Conservation (phyloP, 129 eudicot genomes). For the Pittosporum tobira region DNA sequence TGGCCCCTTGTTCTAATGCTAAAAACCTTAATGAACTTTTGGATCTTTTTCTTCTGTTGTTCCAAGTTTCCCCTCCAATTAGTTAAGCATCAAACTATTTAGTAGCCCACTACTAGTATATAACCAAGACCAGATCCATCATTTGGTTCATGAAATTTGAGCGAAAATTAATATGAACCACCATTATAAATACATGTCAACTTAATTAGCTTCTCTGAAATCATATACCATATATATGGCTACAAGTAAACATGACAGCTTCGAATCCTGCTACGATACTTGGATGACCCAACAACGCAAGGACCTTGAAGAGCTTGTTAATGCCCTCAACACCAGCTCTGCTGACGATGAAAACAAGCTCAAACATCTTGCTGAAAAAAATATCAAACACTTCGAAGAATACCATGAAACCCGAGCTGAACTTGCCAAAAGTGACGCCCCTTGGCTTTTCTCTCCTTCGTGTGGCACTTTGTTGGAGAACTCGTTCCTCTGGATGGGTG, state of each 20-base stretch:
- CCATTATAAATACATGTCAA: too few species aligned
- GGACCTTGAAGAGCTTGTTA: slow-evolving; percentile 34
- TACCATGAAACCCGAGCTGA: slow-evolving; percentile 20
- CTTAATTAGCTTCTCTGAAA: too few species aligned
- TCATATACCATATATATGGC: neutral
- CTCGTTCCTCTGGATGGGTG: slow-evolving; percentile 39
- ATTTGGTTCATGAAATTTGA: too few species aligned
- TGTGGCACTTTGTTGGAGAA: slow-evolving; percentile 40
- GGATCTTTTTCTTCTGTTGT: too few species aligned
- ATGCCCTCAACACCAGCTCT: slow-evolving; percentile 17
- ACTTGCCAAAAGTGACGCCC: slow-evolving; percentile 27
- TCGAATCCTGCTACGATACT: slow-evolving; percentile 21
- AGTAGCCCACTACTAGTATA: too few species aligned
- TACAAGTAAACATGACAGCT: slow-evolving; percentile 7
- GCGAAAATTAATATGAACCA: too few species aligned
- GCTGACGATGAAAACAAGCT: slow-evolving; percentile 20
- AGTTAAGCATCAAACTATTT: too few species aligned
- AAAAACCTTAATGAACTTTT: too few species aligned
- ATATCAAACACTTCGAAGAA: slow-evolving; percentile 37
- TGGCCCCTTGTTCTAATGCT: too few species aligned
- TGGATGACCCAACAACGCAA: slow-evolving; percentile 39
- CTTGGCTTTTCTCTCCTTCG: slow-evolving; percentile 29
- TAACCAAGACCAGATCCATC: too few species aligned
- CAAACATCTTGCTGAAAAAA: slow-evolving; percentile 17
- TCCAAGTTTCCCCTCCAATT: too few species aligned